Base-by-base conservation (phyloP, 2,329 filamentous ascomycete species). In the Ophiosphaerella herpotricha region DNA sequence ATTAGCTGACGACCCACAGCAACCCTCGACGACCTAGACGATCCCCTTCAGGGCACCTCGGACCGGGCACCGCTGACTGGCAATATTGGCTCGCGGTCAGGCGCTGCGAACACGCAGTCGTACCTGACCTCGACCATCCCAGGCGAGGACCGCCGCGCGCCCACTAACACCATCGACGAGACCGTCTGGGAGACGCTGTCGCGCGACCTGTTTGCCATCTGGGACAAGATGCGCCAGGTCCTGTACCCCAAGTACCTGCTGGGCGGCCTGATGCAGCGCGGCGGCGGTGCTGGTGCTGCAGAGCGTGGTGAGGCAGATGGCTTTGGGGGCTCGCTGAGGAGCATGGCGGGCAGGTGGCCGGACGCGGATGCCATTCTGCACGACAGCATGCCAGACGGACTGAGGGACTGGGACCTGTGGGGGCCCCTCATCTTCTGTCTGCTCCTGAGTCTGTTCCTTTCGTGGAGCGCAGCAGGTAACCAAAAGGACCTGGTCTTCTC, bases 371-470 rank as follows among this genome's bases (percentile, higher is more conserved):
- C 81, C 32, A 81, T 88, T 47, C 70, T 88, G 52, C 82, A 87
- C 70, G 82, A 83, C 48, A 84, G 78, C 40, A 95, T 97, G 90
- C 93, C 88, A 59, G 89, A 95, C 43, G 92, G 92, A 1, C 77
- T 97, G 68, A 81, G 93, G 55, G 92, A 99, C 77, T 99, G 94
- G 94, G 94, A 99, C 80, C 83, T 99, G 43, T 99, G 94, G 94
- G 94, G 94, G 0, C 94, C 94, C 32, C 79, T 99, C 48, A 86
- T 99, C 58, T 99, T 99, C 78, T 97, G 93, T 66, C 78, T 99
- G 60, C 78, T 96, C 50, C 79, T 99, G 50, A 93, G 90, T 61
- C 82, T 96, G 74, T 85, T 99, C 63, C 80, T 99, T 50, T 96
- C 92, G 61, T 84, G 96, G 70, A 85, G 88, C 55, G 91, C 91